These are phyloP conservation scores for Multifurca ochricompacta DNA, from an alignment of 768 basidiomycete species.

Conservation along the genomic window DNA sequence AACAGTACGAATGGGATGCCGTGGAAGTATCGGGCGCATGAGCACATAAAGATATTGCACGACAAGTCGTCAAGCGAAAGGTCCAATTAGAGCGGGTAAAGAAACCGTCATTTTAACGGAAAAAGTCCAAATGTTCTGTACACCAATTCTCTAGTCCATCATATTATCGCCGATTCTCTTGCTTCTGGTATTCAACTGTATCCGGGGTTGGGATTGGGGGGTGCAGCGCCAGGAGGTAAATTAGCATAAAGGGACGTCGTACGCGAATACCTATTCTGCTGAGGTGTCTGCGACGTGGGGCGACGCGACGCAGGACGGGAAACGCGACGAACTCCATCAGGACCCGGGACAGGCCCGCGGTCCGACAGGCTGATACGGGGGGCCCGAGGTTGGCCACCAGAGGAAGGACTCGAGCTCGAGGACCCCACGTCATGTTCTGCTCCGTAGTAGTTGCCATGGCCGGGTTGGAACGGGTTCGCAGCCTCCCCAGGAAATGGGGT, in stretches of 20 bases:
- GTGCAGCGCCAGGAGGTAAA: slow-evolving; percentile 71
- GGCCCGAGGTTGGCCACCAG: slow-evolving; percentile 12
- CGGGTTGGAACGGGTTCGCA: slow-evolving; percentile 7
- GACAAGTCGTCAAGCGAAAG: background rate
- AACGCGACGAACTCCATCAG: slow-evolving; percentile 74
- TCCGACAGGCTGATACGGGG: slow-evolving; percentile 79
- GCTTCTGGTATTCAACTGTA: background rate
- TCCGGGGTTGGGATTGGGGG: slow-evolving; percentile 27
- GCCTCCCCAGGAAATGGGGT: slow-evolving; percentile 1
- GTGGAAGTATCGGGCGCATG: background rate
- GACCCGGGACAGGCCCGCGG: slow-evolving; percentile 71
- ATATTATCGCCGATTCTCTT: background rate
- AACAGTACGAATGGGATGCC: background rate
- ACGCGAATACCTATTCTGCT: slow-evolving; percentile 65
- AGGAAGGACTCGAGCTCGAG: background rate
- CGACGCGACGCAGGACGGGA: slow-evolving; percentile 52
- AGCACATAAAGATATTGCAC: slow-evolving; percentile 4
- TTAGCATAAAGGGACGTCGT: slow-evolving; percentile 35
- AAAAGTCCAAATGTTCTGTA: slow-evolving; percentile 9
- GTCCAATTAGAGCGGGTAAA: slow-evolving; percentile 4
- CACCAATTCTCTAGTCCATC: slow-evolving; percentile 13
- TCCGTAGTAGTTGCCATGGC: background rate
- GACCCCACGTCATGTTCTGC: background rate
- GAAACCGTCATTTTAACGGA: slow-evolving; percentile 15
- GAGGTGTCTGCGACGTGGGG: slow-evolving; percentile 50